Evolutionary conservation across 257 asterid genomes (phyloP).

Genomic region (Thymus quinquecostatus): DNA sequence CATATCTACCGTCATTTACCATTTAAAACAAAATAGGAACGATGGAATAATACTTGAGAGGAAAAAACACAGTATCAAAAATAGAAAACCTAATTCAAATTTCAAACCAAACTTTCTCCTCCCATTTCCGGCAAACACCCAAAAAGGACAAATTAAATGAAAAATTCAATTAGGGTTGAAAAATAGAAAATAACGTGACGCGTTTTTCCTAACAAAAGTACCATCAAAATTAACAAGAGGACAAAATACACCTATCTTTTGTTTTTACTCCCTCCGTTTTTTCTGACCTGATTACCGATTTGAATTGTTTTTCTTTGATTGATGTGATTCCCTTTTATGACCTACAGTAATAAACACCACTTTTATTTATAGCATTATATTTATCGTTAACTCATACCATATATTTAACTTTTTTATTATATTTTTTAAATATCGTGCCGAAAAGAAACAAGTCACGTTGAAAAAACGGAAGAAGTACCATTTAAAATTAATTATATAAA

Average conservation of each 20-base stretch:
- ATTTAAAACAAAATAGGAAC: background rate
- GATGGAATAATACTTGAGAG: background rate
- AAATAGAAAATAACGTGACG: background rate
- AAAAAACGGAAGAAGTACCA: too few relatives aligned
- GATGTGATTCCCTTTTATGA: too few relatives aligned
- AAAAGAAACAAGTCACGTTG: too few relatives aligned
- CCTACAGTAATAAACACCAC: too few relatives aligned
- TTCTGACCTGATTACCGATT: too few relatives aligned
- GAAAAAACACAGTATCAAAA: background rate
- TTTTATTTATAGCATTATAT: too few relatives aligned
- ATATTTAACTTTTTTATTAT: too few relatives aligned
- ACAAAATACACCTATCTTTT: background rate
- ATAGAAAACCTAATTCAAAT: slow-evolving; percentile 8
- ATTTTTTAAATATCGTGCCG: too few relatives aligned
- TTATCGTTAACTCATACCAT: too few relatives aligned
- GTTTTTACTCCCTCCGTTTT: too few relatives aligned
- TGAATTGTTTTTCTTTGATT: too few relatives aligned
- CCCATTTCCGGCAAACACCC: background rate
- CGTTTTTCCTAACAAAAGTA: background rate
- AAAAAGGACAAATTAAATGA: background rate
- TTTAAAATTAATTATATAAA: too few relatives aligned
- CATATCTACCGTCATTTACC: background rate
- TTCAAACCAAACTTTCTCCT: slow-evolving; percentile 21
- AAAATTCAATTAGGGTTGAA: background rate
- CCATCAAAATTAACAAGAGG: background rate